Percentiles rank a stretch among this genome's conserved stretches.
Conservation (phyloP, 2,329 filamentous ascomycete species). For the Nakataea oryzae region DNA sequence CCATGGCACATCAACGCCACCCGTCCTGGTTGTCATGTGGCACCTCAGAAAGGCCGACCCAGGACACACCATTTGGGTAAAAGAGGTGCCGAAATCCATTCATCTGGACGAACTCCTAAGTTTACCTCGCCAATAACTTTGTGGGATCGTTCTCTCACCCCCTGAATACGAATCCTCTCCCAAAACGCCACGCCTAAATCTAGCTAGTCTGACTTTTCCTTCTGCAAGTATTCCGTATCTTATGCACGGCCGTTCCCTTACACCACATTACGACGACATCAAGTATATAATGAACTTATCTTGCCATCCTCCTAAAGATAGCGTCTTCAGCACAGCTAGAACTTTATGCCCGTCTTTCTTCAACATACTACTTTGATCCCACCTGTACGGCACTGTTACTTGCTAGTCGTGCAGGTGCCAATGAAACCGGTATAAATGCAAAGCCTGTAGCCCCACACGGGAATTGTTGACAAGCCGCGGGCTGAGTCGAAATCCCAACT, state of each 20-base stretch:
- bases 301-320: neutral
- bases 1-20: neutral
- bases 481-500: neutral
- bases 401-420: neutral
- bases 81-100: neutral
- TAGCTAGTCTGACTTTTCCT: neutral
- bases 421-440: neutral
- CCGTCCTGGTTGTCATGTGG: neutral
- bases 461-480: neutral
- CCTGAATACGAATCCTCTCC: neutral
- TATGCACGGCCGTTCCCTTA: neutral
- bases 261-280: neutral
- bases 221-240: neutral
- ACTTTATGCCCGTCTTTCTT: neutral
- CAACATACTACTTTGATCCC: neutral
- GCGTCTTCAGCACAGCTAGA: neutral
- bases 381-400: neutral
- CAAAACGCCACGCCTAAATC: neutral
- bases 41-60: neutral
- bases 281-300: neutral
- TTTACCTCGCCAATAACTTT: neutral
- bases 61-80: neutral
- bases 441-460: neutral
- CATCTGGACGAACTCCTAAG: neutral
- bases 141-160: neutral